phyloP scores from a whole-genome alignment of 306 rosid genomes.

The Ormosia emarginata region DNA sequence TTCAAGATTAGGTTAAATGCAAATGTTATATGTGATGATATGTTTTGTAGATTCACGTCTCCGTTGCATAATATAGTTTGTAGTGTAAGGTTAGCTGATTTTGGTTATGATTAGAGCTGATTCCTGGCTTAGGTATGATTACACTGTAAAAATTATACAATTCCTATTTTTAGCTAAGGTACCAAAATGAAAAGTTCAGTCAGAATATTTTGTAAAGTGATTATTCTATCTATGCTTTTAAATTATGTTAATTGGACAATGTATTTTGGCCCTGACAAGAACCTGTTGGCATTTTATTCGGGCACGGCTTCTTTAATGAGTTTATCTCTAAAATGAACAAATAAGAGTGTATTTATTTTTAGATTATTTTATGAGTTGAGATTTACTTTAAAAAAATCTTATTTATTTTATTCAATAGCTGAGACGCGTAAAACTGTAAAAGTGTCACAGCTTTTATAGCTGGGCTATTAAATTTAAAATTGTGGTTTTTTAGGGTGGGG shows the following conservation, averaged over 20 bases:
- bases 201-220: neutral
- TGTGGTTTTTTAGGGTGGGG: too few relatives aligned
- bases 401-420: too few relatives aligned
- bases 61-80: slow-evolving; percentile 20
- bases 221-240: neutral
- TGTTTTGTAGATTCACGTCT: slow-evolving; percentile 20
- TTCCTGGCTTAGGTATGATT: slow-evolving; percentile 9
- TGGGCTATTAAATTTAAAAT: too few relatives aligned
- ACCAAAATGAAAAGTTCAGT: neutral
- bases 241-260: neutral
- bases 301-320: too few relatives aligned
- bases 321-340: too few relatives aligned
- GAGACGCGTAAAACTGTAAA: too few relatives aligned
- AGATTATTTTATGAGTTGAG: too few relatives aligned
- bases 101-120: neutral
- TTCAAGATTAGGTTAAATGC: slow-evolving; percentile 21
- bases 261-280: neutral
- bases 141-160: slow-evolving; percentile 6
- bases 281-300: too few relatives aligned
- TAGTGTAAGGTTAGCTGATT: slow-evolving; percentile 13
- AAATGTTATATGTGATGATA: slow-evolving; percentile 21
- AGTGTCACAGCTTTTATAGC: too few relatives aligned
- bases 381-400: too few relatives aligned
- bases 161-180: neutral
- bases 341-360: too few relatives aligned